A percentile compares a stretch with the other conserved stretches of the same genome.
Conservation (phyloP, 352 stramenopile genomes). For the Lagenidium sp. region DNA sequence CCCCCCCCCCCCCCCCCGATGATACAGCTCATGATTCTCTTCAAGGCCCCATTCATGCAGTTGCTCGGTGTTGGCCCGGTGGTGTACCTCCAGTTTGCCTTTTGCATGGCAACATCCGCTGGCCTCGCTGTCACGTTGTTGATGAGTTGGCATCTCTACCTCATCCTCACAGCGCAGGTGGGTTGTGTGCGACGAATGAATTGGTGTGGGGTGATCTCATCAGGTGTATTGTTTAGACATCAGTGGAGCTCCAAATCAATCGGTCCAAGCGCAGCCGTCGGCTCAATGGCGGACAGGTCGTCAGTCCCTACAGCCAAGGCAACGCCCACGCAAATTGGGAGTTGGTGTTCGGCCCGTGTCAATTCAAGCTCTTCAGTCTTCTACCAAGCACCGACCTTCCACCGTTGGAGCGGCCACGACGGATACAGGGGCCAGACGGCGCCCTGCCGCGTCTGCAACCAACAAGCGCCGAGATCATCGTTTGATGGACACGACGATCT, state of each 20-base stretch:
- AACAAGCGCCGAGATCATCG: too few species aligned
- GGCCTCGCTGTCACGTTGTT: constrained; percentile 59
- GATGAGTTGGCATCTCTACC: constrained; percentile 54
- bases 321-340: constrained; percentile 74
- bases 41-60: constrained; percentile 10
- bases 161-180: constrained; percentile 74
- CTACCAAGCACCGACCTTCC: constrained; percentile 39
- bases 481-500: too few species aligned
- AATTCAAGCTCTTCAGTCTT: constrained; percentile 46
- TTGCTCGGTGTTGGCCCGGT: constrained; percentile 10
- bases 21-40: constrained; percentile 19
- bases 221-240: constrained; percentile 62
- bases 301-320: constrained; percentile 56
- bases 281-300: constrained; percentile 32
- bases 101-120: constrained; percentile 50
- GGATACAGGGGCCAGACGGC: too few species aligned
- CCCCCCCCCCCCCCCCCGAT: too few species aligned
- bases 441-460: too few species aligned
- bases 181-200: too few species aligned
- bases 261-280: constrained; percentile 37
- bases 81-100: constrained; percentile 52
- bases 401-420: too few species aligned
- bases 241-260: constrained; percentile 78
- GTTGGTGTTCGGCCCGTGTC: constrained; percentile 55
- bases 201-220: too few species aligned